These are phyloP conservation scores for Backusella liffmaniae DNA, from an alignment of 192 early-diverging fungal species.

Conservation along the genomic window DNA sequence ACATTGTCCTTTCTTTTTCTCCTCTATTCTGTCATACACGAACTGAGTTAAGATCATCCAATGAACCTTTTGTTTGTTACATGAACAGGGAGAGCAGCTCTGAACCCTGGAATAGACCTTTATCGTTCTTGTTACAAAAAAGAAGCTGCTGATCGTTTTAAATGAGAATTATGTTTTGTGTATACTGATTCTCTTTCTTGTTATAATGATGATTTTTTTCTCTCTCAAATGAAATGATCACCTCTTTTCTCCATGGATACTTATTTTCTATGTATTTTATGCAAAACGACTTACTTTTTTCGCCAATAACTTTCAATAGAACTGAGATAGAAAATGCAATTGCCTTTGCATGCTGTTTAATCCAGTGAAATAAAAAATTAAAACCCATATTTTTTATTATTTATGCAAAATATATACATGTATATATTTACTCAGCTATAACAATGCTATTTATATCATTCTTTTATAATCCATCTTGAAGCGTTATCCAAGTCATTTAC, in stretches of 20 bases:
- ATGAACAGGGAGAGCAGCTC: neutral
- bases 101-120: neutral
- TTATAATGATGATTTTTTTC: neutral
- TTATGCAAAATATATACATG: neutral
- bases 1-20: neutral
- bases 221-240: neutral
- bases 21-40: neutral
- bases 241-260: neutral
- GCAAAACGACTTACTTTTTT: neutral
- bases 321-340: constrained; percentile 1
- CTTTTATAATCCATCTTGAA: neutral
- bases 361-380: neutral
- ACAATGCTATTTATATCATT: neutral
- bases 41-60: neutral
- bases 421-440: neutral
- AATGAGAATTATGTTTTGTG: no score
- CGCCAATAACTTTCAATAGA: neutral
- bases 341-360: neutral
- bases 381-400: neutral
- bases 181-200: no score
- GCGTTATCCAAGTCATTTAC: neutral
- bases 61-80: neutral
- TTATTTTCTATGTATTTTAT: neutral
- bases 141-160: neutral
- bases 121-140: neutral